A percentile compares a stretch with the other conserved stretches of the same genome.
These are phyloP conservation scores for Leptographium galeiforme DNA, from an alignment of 2,329 filamentous ascomycete species.

Conservation along the genomic window DNA sequence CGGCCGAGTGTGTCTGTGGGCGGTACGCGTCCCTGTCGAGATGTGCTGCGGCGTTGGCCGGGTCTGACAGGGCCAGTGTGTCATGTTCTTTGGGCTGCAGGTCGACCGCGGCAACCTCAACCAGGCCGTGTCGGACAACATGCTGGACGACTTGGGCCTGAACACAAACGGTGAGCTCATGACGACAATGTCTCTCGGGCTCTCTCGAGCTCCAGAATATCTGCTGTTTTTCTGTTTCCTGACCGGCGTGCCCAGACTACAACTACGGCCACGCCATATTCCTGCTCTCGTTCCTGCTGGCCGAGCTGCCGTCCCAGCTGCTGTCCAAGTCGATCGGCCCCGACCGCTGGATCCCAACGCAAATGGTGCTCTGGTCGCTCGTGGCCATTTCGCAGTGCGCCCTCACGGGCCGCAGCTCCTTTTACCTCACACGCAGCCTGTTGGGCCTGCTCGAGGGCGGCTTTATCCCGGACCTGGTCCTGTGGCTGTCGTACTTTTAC, in stretches of 20 bases:
- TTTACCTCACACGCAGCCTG: conserved; percentile 18
- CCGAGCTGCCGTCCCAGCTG: conserved; percentile 49
- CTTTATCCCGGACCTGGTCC: conserved; percentile 21
- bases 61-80: conserved; percentile 10
- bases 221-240: not conserved
- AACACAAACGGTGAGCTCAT: conserved; percentile 18
- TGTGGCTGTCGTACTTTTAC: conserved; percentile 23
- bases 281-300: conserved; percentile 36
- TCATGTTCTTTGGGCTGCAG: conserved; percentile 23
- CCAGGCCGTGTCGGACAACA: conserved; percentile 22
- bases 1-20: conserved; percentile 4
- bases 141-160: conserved; percentile 18
- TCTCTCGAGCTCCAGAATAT: not conserved
- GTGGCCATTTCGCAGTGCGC: conserved; percentile 20
- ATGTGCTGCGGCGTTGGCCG: not conserved
- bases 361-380: conserved; percentile 22
- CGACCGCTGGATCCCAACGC: conserved; percentile 23
- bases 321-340: conserved; percentile 36
- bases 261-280: conserved; percentile 44
- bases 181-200: not conserved
- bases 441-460: conserved; percentile 21
- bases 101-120: conserved; percentile 22
- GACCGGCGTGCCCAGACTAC: conserved; percentile 21
- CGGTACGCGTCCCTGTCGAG: not conserved
- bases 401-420: conserved; percentile 16